Conservation (phyloP, 2,329 filamentous ascomycete genomes). For the Neocucurbitaria cava region DNA sequence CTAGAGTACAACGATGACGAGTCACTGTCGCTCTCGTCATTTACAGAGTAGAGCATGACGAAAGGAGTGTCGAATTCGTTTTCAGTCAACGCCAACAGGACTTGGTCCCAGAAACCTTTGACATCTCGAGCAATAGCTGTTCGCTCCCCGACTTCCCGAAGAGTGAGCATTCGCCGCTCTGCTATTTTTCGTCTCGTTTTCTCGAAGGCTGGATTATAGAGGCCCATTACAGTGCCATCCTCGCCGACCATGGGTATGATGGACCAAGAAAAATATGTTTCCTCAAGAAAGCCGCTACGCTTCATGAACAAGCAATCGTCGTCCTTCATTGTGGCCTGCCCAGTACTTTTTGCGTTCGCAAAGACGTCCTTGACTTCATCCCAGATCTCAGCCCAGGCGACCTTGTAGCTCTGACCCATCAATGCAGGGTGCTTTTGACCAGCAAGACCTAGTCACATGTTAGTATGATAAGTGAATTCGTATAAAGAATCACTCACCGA, state of each 20-base stretch:
- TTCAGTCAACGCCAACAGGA: conserved; percentile 72
- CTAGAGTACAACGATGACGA: conserved; percentile 74
- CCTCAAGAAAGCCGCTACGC: conserved; percentile 74
- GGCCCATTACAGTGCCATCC: conserved; percentile 75
- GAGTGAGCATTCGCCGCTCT: conserved; percentile 78
- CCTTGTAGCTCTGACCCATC: conserved; percentile 75
- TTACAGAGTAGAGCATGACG: conserved; percentile 77
- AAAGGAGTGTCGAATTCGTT: conserved; percentile 81
- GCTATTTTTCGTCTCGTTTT: conserved; percentile 80
- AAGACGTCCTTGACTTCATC: conserved; percentile 73
- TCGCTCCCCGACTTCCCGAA: conserved; percentile 78
- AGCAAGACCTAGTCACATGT: conserved; percentile 58
- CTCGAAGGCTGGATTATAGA: conserved; percentile 84
- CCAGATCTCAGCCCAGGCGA: conserved; percentile 79
- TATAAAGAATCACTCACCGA: conserved; percentile 29
- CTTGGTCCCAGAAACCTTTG: conserved; percentile 75
- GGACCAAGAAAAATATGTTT: conserved; percentile 84
- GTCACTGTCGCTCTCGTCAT: conserved; percentile 74
- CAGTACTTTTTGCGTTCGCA: conserved; percentile 69
- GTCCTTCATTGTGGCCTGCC: conserved; percentile 83
- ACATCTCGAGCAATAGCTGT: conserved; percentile 76
- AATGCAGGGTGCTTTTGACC: conserved; percentile 77
- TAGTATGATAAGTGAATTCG: background rate
- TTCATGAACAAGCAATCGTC: conserved; percentile 78
- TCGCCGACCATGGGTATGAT: conserved; percentile 78